These are phyloP conservation scores for Capsella bursapastoris DNA, from an alignment of 345 rosid genomes.

Conservation along the genomic window DNA sequence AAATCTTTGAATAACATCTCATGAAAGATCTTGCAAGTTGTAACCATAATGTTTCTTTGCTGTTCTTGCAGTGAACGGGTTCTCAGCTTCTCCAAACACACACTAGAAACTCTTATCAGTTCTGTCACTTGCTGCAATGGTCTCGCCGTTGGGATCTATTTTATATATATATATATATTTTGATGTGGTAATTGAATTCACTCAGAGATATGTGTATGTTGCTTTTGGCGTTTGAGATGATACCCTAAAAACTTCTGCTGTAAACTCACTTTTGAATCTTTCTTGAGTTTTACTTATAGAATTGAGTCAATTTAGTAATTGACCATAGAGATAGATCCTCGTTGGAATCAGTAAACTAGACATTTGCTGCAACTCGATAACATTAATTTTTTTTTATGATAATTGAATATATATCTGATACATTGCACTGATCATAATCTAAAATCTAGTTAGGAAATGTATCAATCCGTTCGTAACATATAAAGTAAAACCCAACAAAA, in stretches of 20 bases:
- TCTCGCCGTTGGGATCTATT: conserved; percentile 22
- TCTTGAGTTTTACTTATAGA: background rate
- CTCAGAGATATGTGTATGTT: conserved; percentile 17
- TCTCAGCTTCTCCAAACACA: conserved; percentile 33
- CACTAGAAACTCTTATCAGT: conserved; percentile 5
- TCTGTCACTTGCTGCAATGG: background rate
- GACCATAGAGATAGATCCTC: conserved; percentile 1
- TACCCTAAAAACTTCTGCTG: background rate
- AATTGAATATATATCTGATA: background rate
- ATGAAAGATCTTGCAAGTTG: background rate
- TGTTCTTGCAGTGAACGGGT: conserved; percentile 36
- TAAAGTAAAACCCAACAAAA: background rate
- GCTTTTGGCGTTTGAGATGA: conserved; percentile 19
- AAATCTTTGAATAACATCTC: conserved; percentile 1
- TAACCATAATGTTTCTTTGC: conserved; percentile 12
- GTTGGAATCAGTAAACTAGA: background rate
- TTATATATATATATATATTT: conserved; percentile 12
- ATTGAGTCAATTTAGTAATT: background rate
- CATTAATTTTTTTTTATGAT: too few relatives aligned
- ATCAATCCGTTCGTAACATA: background rate
- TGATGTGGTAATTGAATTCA: conserved; percentile 28
- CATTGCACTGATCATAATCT: background rate
- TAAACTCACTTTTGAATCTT: conserved; percentile 19
- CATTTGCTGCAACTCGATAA: too few relatives aligned
- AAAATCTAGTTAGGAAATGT: background rate